phyloP scores from a whole-genome alignment of 306 rosid species.

The Malus fusca region DNA sequence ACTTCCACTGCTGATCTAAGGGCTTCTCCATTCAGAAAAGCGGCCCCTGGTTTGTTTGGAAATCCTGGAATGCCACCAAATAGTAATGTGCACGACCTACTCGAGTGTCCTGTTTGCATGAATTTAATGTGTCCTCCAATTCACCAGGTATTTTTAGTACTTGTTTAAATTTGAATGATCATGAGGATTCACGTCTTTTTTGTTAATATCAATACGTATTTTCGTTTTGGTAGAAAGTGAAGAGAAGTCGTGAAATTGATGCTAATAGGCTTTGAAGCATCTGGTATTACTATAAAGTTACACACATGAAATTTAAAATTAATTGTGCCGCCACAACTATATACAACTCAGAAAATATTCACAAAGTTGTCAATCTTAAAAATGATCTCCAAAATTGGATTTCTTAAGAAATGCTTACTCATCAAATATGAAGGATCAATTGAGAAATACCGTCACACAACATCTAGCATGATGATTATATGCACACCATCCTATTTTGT shows the following conservation, averaged over 20 bases:
- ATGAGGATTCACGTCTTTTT: neutral
- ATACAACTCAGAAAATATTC: neutral
- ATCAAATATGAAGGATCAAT: neutral
- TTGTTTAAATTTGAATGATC: neutral
- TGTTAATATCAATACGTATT: neutral
- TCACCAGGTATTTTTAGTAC: constrained; percentile 34
- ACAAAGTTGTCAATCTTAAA: neutral
- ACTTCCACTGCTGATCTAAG: constrained; percentile 26
- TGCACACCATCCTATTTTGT: neutral
- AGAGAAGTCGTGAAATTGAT: neutral
- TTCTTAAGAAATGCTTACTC: neutral
- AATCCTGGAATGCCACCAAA: constrained; percentile 23
- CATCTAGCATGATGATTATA: neutral
- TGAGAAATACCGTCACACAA: neutral
- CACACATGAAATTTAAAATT: neutral
- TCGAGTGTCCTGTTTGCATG: constrained; percentile 57
- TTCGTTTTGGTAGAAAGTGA: neutral
- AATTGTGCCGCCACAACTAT: neutral
- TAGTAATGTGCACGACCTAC: constrained; percentile 40
- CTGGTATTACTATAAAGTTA: neutral
- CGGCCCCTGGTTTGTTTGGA: constrained; percentile 15
- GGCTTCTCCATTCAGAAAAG: constrained; percentile 26
- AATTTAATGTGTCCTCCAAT: constrained; percentile 50
- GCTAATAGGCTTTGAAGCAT: neutral
- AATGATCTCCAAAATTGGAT: neutral